Evolutionary conservation across 2,329 filamentous ascomycete species (phyloP).

Genomic region (Rutstroemia sp.): DNA sequence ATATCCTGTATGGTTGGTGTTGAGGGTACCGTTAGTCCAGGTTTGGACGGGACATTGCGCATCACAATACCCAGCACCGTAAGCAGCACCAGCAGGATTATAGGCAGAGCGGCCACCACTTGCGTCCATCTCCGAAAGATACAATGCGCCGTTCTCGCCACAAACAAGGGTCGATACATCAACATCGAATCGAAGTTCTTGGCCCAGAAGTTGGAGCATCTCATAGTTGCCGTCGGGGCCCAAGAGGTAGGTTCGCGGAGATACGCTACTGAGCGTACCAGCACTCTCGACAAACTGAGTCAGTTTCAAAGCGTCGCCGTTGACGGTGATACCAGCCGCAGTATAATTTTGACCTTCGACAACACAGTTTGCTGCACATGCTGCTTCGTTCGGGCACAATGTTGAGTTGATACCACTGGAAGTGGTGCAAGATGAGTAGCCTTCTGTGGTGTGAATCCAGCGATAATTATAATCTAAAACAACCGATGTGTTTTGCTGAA

Average conservation of each 20-base stretch:
- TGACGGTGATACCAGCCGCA: conserved; percentile 35
- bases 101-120: conserved; percentile 48
- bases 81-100: conserved; percentile 46
- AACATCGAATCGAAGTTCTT: conserved; percentile 53
- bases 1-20: conserved; percentile 40
- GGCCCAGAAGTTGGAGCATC: conserved; percentile 45
- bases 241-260: conserved; percentile 38
- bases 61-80: conserved; percentile 24
- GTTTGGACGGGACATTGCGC: conserved; percentile 13
- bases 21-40: conserved; percentile 39
- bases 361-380: conserved; percentile 47
- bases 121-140: conserved; percentile 55
- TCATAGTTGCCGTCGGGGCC: conserved; percentile 45
- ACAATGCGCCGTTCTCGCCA: conserved; percentile 65
- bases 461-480: conserved; percentile 38
- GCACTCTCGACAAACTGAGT: conserved; percentile 15
- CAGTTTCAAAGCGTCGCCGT: conserved; percentile 32
- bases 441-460: conserved; percentile 34
- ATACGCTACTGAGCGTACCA: conserved; percentile 23
- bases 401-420: conserved; percentile 34
- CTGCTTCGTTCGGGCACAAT: conserved; percentile 41
- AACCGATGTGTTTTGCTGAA: conserved; percentile 38
- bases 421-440: conserved; percentile 28
- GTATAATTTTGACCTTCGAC: conserved; percentile 44
- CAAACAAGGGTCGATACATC: conserved; percentile 61